phyloP scores from a whole-genome alignment of 148 eudicot species.

The Nepenthes mirabilis region DNA sequence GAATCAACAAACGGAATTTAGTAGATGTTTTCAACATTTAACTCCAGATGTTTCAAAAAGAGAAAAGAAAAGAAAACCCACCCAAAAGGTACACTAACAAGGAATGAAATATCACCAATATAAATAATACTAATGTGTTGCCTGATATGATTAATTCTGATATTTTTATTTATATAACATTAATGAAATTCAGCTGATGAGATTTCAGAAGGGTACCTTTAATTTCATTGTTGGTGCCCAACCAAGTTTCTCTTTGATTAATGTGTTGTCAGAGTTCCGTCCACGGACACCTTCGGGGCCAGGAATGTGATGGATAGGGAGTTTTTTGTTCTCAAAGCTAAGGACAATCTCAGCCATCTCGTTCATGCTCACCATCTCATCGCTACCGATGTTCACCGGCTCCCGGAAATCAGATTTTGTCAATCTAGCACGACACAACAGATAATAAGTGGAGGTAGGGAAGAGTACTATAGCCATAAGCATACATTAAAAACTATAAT shows the following conservation, averaged over 20 bases:
- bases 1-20: neutral
- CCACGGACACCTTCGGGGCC: slow-evolving; percentile 99
- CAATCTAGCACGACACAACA: slow-evolving; percentile 30
- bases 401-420: slow-evolving; percentile 89
- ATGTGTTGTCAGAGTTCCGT: slow-evolving; percentile 88
- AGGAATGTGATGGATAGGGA: slow-evolving; percentile 89
- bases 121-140: too few species aligned
- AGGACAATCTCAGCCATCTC: slow-evolving; percentile 96
- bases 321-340: slow-evolving; percentile 67
- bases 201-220: slow-evolving; percentile 35
- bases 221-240: slow-evolving; percentile 95
- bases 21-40: too few species aligned
- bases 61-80: neutral
- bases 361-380: slow-evolving; percentile 99
- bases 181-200: neutral
- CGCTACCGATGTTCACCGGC: slow-evolving; percentile 94
- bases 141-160: neutral
- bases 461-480: neutral
- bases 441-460: neutral
- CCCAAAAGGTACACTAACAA: neutral
- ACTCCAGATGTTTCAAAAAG: neutral
- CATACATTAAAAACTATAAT: too few species aligned
- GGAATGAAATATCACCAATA: too few species aligned
- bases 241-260: slow-evolving; percentile 92
- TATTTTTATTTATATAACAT: neutral